These are phyloP conservation scores for Narthecium ossifragum DNA, from an alignment of 106 monocot species.

Conservation along the genomic window DNA sequence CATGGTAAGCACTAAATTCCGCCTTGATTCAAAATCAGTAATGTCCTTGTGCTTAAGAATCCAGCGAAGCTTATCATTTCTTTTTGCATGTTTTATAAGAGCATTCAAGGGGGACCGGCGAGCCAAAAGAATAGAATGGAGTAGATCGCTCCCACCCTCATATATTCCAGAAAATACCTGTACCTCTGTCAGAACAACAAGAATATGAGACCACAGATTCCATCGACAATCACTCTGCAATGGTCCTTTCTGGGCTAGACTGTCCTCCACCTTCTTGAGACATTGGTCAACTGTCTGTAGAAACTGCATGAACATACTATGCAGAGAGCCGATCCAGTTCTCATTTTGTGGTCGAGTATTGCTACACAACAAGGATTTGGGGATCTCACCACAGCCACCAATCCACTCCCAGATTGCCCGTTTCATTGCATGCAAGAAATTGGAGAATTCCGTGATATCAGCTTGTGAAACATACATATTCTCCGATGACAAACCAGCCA, in stretches of 20 bases:
- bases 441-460: conserved; percentile 28
- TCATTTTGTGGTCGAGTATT: conserved; percentile 4
- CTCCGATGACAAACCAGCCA: conserved; percentile 1
- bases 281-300: conserved; percentile 25
- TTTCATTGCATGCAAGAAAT: conserved; percentile 30
- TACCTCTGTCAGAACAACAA: conserved; percentile 35
- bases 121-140: conserved; percentile 36
- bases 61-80: conserved; percentile 44
- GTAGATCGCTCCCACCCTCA: conserved; percentile 27
- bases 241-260: conserved; percentile 4
- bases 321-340: conserved; percentile 21
- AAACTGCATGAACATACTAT: conserved; percentile 33
- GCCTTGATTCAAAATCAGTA: conserved; percentile 54
- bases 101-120: conserved; percentile 42
- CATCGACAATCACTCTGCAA: conserved; percentile 15
- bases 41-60: conserved; percentile 58
- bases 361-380: conserved; percentile 2
- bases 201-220: conserved; percentile 21
- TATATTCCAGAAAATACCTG: conserved; percentile 48
- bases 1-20: conserved; percentile 68
- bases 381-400: conserved; percentile 2
- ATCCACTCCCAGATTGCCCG: conserved; percentile 8
- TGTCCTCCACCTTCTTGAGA: conserved; percentile 19
- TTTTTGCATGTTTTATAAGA: conserved; percentile 39
- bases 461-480: background rate